phyloP scores from a whole-genome alignment of 169 alveolate species.

The Cryptosporidium muris region DNA sequence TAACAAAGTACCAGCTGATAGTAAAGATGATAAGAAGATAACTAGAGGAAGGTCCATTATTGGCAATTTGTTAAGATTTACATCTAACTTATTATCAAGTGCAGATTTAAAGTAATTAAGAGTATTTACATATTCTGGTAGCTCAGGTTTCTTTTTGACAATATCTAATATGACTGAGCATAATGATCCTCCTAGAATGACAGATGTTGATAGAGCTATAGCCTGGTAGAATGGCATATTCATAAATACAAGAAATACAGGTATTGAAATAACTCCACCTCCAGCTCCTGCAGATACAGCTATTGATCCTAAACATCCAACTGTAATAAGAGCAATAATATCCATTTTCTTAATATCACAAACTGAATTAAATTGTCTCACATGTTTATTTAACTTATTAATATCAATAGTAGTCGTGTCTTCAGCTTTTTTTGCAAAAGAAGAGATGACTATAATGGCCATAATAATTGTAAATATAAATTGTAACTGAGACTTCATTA shows the following conservation, averaged over 20 bases:
- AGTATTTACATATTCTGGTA: conserved; percentile 46
- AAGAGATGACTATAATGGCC: no score
- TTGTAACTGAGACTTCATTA: no score
- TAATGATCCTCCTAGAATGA: conserved; percentile 49
- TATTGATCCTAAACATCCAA: conserved; percentile 59
- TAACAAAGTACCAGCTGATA: conserved; percentile 47
- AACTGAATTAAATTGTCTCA: conserved; percentile 11
- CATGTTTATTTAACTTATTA: background rate
- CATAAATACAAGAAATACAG: conserved; percentile 32
- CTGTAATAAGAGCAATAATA: conserved; percentile 22
- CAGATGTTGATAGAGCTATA: conserved; percentile 26
- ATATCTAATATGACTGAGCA: conserved; percentile 19
- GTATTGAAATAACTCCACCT: conserved; percentile 66
- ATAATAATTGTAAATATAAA: no score
- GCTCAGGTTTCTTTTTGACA: conserved; percentile 3
- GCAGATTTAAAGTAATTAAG: background rate
- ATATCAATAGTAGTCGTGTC: background rate
- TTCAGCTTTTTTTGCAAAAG: no score
- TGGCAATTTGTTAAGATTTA: conserved; percentile 1
- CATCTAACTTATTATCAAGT: background rate
- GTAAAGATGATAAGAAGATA: conserved; percentile 50
- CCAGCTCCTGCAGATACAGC: conserved; percentile 71
- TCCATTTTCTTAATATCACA: conserved; percentile 19
- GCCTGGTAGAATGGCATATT: conserved; percentile 63
- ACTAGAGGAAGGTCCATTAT: conserved; percentile 48